phyloP scores from a whole-genome alignment of 768 basidiomycete species.

The Pholiota conissans region DNA sequence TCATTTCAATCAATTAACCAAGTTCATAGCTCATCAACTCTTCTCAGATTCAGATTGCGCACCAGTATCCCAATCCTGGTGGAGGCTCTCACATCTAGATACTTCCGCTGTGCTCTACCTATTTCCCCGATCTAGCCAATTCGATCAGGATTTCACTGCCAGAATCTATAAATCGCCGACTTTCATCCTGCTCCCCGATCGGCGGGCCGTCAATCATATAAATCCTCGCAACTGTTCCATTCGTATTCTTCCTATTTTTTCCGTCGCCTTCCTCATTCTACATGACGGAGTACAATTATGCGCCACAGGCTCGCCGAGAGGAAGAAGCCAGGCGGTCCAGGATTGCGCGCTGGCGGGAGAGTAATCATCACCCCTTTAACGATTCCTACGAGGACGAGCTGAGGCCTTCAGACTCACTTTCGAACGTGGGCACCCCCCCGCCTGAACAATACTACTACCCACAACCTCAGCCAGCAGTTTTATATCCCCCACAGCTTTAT shows the following conservation, averaged over 20 bases:
- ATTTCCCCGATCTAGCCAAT: neutral
- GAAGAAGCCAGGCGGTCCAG: neutral
- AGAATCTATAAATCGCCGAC: neutral
- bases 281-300: neutral
- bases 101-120: neutral
- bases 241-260: neutral
- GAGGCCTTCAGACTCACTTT: neutral
- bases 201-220: neutral
- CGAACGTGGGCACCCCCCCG: neutral
- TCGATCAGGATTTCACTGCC: neutral
- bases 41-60: neutral
- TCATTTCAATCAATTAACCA: too few relatives aligned
- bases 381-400: neutral
- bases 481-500: neutral
- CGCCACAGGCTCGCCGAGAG: neutral
- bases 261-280: neutral
- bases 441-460: neutral
- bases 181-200: neutral
- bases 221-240: neutral
- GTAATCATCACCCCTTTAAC: neutral
- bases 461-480: neutral
- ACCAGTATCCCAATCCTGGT: neutral
- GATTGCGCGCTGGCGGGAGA: neutral
- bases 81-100: neutral
- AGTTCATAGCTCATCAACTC: neutral